Base-by-base conservation (phyloP, 352 stramenopile genomes). In the Globisporangium splendens region DNA sequence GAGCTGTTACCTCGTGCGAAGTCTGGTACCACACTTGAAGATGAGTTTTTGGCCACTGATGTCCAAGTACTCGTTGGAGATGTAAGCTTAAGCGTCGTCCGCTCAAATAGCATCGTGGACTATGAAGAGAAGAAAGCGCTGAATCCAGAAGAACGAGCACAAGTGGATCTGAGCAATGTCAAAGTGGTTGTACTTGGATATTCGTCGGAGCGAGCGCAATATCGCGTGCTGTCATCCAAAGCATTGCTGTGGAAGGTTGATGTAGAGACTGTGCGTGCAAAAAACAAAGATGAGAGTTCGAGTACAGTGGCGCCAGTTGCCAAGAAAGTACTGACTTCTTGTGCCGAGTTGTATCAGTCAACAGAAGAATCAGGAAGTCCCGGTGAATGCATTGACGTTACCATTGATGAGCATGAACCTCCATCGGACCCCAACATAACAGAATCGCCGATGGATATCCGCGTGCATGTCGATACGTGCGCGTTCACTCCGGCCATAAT, bases 381-480 rank as follows among this genome's bases (percentile, higher is more conserved):
- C 7, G 52, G 33, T 8, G 24, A 66, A 17, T 66, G 60, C 6
- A 75, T 81, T 52, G 72, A 89, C 22, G 59, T 89, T 2, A 68
- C 69, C 12, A 64, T 89, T 21, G 75, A 86, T 59, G 68, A 72
- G 21, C 65, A 76, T 49, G 41, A 60, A 13, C 50, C 44, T 4
- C 14, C 59, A 3, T 10, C 18, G 2, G 47, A 66, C 56, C 33
- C 60, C 15, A 65, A 53, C 22, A 28, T 46, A 2, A 3, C 59
- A 3, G 28, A 41, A 41, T 15, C 49, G 10, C 68, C 73, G 1
- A 66, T 72, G 20, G 79, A 89, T 55, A 57, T 86, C 24, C 77
- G 73, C 6, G 67, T 91, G 17, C 77, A 91, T 41, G 62, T 89
- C 13, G 77, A 89, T 43, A 76, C 67, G 3, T 88, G 77, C 28